Evolutionary conservation across 768 basidiomycete species (phyloP).

Genomic region (Boletus coccyginus): DNA sequence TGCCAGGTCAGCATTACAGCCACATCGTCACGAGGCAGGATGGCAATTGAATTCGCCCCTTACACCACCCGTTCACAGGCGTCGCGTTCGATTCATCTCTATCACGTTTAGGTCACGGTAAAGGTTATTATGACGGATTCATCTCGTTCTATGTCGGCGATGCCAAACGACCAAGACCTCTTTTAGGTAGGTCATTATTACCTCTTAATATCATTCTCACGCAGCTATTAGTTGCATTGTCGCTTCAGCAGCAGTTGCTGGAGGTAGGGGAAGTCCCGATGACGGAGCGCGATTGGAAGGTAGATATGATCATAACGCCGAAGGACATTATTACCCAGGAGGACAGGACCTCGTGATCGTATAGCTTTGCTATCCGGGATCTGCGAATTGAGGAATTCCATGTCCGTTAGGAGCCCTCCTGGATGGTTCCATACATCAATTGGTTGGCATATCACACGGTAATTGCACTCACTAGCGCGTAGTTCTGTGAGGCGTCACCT

Average conservation of each 20-base stretch:
- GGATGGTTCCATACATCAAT: slow-evolving; percentile 9
- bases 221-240: slow-evolving; percentile 53
- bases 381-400: slow-evolving; percentile 18
- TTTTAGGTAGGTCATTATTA: slow-evolving; percentile 49
- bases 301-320: slow-evolving; percentile 59
- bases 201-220: slow-evolving; percentile 16
- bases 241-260: slow-evolving; percentile 62
- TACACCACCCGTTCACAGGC: slow-evolving; percentile 38
- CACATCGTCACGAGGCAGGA: slow-evolving; percentile 5
- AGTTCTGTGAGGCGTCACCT: slow-evolving; percentile 14
- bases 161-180: slow-evolving; percentile 44
- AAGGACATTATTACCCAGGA: slow-evolving; percentile 33
- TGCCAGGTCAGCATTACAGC: slow-evolving; percentile 51
- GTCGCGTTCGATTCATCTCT: slow-evolving; percentile 71
- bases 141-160: slow-evolving; percentile 49
- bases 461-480: slow-evolving; percentile 26
- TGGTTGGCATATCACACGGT: slow-evolving; percentile 11
- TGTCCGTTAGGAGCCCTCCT: slow-evolving; percentile 24
- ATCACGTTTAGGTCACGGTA: slow-evolving; percentile 76
- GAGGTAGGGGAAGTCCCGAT: slow-evolving; percentile 51
- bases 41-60: slow-evolving; percentile 5
- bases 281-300: slow-evolving; percentile 56
- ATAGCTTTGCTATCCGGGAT: slow-evolving; percentile 14
- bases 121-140: slow-evolving; percentile 81
- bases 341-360: slow-evolving; percentile 18